Evolutionary conservation across 1,284 basidiomycete species (phyloP).

Genomic region (Ganoderma lucidum): DNA sequence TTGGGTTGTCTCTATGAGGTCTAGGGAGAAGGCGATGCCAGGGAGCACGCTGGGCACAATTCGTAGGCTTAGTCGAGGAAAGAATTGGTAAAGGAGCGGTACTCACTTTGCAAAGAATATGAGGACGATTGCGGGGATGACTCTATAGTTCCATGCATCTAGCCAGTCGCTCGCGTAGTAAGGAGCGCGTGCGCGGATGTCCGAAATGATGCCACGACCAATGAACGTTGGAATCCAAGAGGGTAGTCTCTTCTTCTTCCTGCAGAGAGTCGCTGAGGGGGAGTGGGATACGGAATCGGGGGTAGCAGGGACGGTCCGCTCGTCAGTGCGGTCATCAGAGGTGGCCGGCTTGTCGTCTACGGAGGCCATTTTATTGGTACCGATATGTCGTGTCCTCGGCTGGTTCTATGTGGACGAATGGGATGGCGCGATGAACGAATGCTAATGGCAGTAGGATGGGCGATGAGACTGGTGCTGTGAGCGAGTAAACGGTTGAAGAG

Average conservation of each 20-base stretch:
- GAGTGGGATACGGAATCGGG: constrained; percentile 16
- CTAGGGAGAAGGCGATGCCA: constrained; percentile 92
- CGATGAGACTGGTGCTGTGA: not conserved
- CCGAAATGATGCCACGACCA: constrained; percentile 79
- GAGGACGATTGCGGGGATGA: constrained; percentile 76
- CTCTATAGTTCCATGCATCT: constrained; percentile 90
- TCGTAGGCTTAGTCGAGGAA: not conserved
- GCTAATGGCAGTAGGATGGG: not conserved
- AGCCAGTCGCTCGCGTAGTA: constrained; percentile 90
- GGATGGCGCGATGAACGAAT: not conserved
- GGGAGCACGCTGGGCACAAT: constrained; percentile 72
- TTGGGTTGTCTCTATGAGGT: constrained; percentile 91
- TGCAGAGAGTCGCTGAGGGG: constrained; percentile 36
- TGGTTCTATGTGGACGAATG: not conserved
- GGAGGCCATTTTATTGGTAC: not conserved
- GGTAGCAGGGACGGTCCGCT: not conserved
- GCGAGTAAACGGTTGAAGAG: not conserved
- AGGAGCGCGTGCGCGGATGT: constrained; percentile 80
- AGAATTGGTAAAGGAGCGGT: not conserved
- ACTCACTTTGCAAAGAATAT: constrained; percentile 85
- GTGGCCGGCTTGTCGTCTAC: not conserved
- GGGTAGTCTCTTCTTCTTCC: constrained; percentile 17
- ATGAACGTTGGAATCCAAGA: constrained; percentile 42
- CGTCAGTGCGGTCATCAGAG: not conserved
- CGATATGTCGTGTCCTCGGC: not conserved